These are phyloP conservation scores for Zoysia japonica DNA, from an alignment of 176 grass and related monocot genomes.

Conservation along the genomic window DNA sequence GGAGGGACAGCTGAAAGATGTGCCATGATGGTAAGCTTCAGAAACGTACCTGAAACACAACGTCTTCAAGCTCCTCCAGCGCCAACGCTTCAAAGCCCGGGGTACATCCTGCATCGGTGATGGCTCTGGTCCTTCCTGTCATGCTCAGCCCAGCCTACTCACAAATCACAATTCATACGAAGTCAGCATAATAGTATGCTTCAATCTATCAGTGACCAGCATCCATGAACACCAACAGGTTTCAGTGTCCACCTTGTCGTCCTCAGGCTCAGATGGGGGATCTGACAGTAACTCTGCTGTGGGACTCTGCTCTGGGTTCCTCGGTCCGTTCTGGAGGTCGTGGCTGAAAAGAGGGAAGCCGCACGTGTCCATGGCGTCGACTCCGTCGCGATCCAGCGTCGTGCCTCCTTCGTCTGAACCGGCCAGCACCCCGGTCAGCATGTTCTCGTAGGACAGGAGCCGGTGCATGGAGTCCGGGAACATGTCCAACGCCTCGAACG, in stretches of 20 bases:
- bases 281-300: neutral
- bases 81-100: conserved; percentile 40
- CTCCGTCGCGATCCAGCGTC: conserved; percentile 23
- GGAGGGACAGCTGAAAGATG: neutral
- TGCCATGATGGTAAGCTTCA: neutral
- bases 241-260: conserved; percentile 29
- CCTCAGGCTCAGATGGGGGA: neutral
- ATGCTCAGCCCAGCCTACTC: conserved; percentile 32
- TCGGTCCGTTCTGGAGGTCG: conserved; percentile 30
- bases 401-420: conserved; percentile 11
- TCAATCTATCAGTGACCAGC: neutral
- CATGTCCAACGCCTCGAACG: conserved; percentile 59
- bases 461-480: conserved; percentile 53
- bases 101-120: conserved; percentile 5
- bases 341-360: conserved; percentile 62
- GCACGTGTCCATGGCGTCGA: conserved; percentile 51
- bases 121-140: conserved; percentile 15
- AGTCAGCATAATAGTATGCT: neutral
- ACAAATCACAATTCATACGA: neutral
- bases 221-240: neutral
- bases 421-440: conserved; percentile 34
- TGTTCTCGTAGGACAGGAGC: conserved; percentile 52
- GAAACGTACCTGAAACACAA: conserved; percentile 55
- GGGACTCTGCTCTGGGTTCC: neutral
- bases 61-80: conserved; percentile 61